Evolutionary conservation across 2,329 filamentous ascomycete species (phyloP), one percentile per base, ranked within the genome.

Genomic region (Pseudogymnoascus sp.): DNA sequence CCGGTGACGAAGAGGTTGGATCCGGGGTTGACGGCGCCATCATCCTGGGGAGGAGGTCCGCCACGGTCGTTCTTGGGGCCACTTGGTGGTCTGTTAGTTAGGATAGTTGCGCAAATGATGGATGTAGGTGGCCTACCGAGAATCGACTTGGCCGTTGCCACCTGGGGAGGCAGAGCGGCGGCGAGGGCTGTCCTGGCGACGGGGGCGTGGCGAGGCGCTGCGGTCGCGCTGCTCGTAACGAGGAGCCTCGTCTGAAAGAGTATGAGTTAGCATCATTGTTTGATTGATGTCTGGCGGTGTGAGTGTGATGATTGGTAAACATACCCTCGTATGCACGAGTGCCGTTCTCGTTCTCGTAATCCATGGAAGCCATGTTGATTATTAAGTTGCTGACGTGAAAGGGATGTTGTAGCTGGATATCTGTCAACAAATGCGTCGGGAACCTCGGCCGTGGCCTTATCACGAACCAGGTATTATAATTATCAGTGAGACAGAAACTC

Each of bases 1-100:
- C 95, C 95, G 68, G 95, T 99, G 69, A 99, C 95, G 77, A 99
- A 99, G 65, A 99, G 89, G 81, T 99, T 99, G 69, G 95, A 97
- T 71, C 95, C 95, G 67, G 92, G 90, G 79, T 99, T 99, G 74
- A 89, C 76, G 67, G 93, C 88, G 70, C 89, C 89, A 72, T 91
- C 88, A 71, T 96, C 91, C 66, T 85, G 76, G 42, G 80, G 79
- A 67, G 65, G 76, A 75, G 68, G 67, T 61, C 71, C 69, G 64
- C 71, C 68, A 64, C 80, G 79, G 53, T 82, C 79, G 63, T 83
- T 83, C 72, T 85, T 85, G 64, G 78, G 76, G 65, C 77, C 77
- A 70, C 79, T 80, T 63, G 60, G 35, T 38, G 44, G 63, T 31
- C 35, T 72, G 21, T 23, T 33, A 21, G 38, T 47, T 53, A 63